These are phyloP conservation scores for Penicillium cosmopolitanum DNA, from an alignment of 495 filamentous ascomycete genomes.

Conservation along the genomic window DNA sequence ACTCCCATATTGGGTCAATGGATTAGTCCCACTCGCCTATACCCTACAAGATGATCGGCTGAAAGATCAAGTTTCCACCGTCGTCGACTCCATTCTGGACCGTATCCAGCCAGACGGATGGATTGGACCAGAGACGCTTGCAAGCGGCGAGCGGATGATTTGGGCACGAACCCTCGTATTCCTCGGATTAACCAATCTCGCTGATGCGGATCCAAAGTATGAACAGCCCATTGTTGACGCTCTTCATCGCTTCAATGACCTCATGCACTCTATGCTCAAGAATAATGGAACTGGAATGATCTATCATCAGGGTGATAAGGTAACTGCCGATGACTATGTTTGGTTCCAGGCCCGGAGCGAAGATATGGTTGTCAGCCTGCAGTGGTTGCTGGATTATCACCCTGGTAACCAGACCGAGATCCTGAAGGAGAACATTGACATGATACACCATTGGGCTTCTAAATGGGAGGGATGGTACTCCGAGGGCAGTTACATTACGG, in stretches of 20 bases:
- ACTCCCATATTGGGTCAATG: conserved; percentile 69
- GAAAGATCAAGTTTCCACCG: conserved; percentile 55
- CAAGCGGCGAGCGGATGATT: conserved; percentile 45
- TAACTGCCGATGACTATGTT: conserved; percentile 33
- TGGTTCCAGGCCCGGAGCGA: conserved; percentile 54
- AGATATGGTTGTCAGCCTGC: conserved; percentile 56
- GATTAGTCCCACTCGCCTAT: conserved; percentile 66
- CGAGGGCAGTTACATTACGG: conserved; percentile 39
- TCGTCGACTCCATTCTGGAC: conserved; percentile 53
- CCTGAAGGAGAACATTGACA: conserved; percentile 49
- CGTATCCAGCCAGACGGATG: conserved; percentile 62
- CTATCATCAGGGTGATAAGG: conserved; percentile 38
- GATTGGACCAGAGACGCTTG: conserved; percentile 60
- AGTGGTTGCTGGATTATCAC: conserved; percentile 57
- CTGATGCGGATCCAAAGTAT: conserved; percentile 37
- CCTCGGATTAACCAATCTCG: conserved; percentile 54
- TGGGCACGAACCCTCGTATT: conserved; percentile 60
- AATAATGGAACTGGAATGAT: conserved; percentile 55
- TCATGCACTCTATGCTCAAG: conserved; percentile 53
- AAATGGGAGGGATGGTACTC: conserved; percentile 51
- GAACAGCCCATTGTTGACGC: conserved; percentile 31
- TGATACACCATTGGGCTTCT: conserved; percentile 41
- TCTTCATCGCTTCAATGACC: conserved; percentile 36
- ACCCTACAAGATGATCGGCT: conserved; percentile 55
- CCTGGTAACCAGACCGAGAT: conserved; percentile 35